Evolutionary conservation across 225 moss, liverwort and hornwort species (phyloP).

Genomic region (Pleurozium schreberi): DNA sequence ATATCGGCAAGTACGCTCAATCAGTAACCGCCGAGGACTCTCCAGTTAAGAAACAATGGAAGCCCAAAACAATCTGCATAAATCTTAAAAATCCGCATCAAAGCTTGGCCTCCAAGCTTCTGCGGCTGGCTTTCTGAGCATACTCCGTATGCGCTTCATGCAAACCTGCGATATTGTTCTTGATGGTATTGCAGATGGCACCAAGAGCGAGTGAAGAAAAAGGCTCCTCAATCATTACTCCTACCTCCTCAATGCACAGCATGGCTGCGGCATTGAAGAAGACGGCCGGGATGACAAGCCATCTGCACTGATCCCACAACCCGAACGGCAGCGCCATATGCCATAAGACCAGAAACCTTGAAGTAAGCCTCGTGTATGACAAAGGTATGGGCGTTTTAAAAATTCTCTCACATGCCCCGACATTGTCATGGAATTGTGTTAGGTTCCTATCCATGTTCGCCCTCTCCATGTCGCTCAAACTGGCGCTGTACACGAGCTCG

Average conservation of each 20-base stretch:
- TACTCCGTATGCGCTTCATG: constrained; percentile 12
- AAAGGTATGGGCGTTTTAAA: constrained; percentile 60
- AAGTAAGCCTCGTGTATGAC: constrained; percentile 72
- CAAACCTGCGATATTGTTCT: neutral
- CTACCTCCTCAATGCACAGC: constrained; percentile 48
- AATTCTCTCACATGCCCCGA: constrained; percentile 69
- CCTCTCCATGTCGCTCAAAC: constrained; percentile 5
- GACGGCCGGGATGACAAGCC: constrained; percentile 61
- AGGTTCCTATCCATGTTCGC: constrained; percentile 48
- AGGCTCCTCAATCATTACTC: constrained; percentile 44
- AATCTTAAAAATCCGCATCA: neutral
- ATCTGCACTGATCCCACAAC: constrained; percentile 70
- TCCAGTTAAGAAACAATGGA: neutral
- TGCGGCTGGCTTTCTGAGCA: neutral
- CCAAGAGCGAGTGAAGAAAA: constrained; percentile 22
- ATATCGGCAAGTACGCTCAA: neutral
- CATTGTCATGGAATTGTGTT: constrained; percentile 55
- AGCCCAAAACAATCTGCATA: neutral
- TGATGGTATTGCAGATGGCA: constrained; percentile 10
- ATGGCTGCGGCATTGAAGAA: constrained; percentile 36
- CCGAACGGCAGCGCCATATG: constrained; percentile 64
- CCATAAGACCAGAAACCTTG: constrained; percentile 67
- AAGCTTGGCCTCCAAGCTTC: constrained; percentile 21
- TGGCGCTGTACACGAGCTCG: neutral
- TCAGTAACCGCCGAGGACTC: neutral